Base-by-base conservation (phyloP, 1,284 basidiomycete genomes). In the Sporisorium graminicola region DNA sequence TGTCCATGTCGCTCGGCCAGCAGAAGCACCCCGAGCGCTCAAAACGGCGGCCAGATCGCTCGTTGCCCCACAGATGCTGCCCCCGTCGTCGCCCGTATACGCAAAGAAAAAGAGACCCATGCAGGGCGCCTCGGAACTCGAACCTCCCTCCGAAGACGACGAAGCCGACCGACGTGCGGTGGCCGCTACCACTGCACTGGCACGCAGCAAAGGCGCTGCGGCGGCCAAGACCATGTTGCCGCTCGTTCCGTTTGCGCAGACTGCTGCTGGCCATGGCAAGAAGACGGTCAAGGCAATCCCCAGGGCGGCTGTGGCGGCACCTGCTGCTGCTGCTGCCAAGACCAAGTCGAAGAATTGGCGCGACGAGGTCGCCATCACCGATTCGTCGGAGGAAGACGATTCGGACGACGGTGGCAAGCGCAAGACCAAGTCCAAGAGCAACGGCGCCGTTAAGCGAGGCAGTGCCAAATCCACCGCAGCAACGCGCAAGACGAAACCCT, bases 41-140 rank as follows among this genome's bases (percentile, higher is more conserved):
- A 65, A 65, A 51, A 18, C 46, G 16, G 50, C 46, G 5, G 12
- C 13, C 27, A 72, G 63, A 42, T 55, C 56, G 9, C 40, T 59
- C 24, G 56, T 59, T 10, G 52, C 55, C 0, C 12, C 58, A 0
- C 61, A 63, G 22, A 60, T 53, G 62, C 58, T 61, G 18, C 58
- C 63, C 4, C 65, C 68, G 2, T 76, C 74, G 1, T 72, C 74
- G 35, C 74, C 74, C 5, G 65, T 72, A 29, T 71, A 70, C n/a
- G 58, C 59, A 14, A 75, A 67, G 58, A 65, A 75, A 53, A 60
- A 67, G 50, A 47, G 47, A 27, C 74, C 74, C 27, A 77, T 77
- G 74, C 74, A 77, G 24, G 74, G 74, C 18, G 74, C 74, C 18
- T 68, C 65, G 20, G 74, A 77, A 57, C 63, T 75, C 26, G 74